phyloP scores from a whole-genome alignment of 352 stramenopile species.

The Peronospora belbahrii region DNA sequence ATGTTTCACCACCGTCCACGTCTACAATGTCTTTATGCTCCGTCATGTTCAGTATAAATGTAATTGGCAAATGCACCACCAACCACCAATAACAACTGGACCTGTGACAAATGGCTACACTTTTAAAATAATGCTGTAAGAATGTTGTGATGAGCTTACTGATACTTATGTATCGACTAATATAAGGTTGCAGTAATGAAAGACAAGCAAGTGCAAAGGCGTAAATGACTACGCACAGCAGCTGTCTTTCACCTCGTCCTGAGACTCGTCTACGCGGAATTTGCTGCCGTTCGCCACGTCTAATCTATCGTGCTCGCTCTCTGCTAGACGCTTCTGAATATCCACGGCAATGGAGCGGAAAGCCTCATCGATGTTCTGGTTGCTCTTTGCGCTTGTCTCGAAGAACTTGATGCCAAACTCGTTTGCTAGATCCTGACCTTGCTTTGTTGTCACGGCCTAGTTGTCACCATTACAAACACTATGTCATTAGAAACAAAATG shows the following conservation, averaged over 20 bases:
- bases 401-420: conserved; percentile 94
- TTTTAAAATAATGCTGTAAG: conserved; percentile 1
- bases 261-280: conserved; percentile 78
- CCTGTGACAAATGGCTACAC: conserved; percentile 21
- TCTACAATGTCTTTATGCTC: conserved; percentile 14
- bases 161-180: background rate
- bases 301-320: conserved; percentile 86
- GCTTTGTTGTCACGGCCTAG: conserved; percentile 87
- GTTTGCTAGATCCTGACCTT: conserved; percentile 89
- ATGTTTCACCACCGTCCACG: conserved; percentile 47
- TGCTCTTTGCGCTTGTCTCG: conserved; percentile 91
- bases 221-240: conserved; percentile 52
- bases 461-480: background rate
- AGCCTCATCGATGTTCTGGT: conserved; percentile 88
- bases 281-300: conserved; percentile 81
- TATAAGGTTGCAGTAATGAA: conserved; percentile 1
- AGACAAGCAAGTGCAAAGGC: conserved; percentile 4
- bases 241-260: conserved; percentile 68
- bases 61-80: conserved; percentile 13
- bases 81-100: conserved; percentile 7
- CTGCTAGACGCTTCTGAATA: conserved; percentile 81
- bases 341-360: conserved; percentile 86
- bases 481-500: background rate
- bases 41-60: background rate
- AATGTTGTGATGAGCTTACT: conserved; percentile 19